Conservation (phyloP, 2,329 filamentous ascomycete species). For the Blastomyces silverae region DNA sequence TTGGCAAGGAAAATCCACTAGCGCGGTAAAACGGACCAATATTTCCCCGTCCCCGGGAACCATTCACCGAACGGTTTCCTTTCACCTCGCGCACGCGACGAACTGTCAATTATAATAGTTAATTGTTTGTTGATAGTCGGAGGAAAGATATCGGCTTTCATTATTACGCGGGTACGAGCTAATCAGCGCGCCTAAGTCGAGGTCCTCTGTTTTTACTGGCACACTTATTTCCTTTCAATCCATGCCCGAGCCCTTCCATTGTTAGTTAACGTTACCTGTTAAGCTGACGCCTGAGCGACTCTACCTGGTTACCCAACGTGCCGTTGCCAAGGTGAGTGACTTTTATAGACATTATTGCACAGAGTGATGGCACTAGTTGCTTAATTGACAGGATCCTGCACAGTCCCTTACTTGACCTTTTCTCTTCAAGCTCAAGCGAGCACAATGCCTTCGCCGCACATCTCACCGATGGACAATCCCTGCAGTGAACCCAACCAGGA, state of each 20-base stretch:
- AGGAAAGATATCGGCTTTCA: too few relatives aligned
- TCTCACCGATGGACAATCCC: not conserved
- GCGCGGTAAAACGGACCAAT: not conserved
- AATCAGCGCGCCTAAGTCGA: not conserved
- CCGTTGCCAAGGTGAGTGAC: not conserved
- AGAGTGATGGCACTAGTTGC: not conserved
- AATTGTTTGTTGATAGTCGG: too few relatives aligned
- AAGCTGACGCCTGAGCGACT: too few relatives aligned
- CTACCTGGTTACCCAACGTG: too few relatives aligned
- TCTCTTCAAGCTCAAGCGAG: not conserved
- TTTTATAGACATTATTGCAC: too few relatives aligned
- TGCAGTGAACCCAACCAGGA: not conserved
- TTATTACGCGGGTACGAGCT: too few relatives aligned
- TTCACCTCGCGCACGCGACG: too few relatives aligned
- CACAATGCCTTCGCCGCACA: not conserved
- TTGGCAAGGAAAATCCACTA: not conserved
- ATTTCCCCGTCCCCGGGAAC: not conserved
- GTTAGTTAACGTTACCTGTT: too few relatives aligned
- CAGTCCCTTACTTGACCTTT: not conserved
- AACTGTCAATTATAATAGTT: too few relatives aligned
- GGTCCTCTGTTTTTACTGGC: not conserved
- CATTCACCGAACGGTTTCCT: too few relatives aligned
- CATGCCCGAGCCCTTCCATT: too few relatives aligned
- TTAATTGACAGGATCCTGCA: not conserved
- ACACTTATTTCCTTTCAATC: not conserved